These are phyloP conservation scores for Articulospora tetracladia DNA, from an alignment of 495 filamentous ascomycete genomes.

Conservation along the genomic window DNA sequence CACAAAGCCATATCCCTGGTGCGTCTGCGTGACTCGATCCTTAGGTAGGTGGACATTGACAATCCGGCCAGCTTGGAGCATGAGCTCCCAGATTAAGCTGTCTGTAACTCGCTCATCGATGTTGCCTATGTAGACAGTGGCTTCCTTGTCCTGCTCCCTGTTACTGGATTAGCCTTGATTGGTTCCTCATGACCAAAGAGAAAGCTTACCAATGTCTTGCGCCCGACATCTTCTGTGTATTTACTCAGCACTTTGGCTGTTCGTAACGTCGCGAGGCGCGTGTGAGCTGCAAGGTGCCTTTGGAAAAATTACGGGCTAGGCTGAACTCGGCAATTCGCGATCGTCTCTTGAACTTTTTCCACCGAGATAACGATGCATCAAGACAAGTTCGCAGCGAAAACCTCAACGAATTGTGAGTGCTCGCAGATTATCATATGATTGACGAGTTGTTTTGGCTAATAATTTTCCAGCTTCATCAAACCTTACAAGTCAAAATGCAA, in stretches of 20 bases:
- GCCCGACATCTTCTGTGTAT: constrained; percentile 54
- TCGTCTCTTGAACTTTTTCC: constrained; percentile 6
- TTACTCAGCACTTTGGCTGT: constrained; percentile 6
- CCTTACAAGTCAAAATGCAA: constrained; percentile 60
- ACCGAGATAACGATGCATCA: neutral
- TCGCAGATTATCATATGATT: neutral
- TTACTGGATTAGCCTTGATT: neutral
- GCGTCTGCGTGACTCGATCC: constrained; percentile 91
- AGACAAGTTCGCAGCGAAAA: neutral
- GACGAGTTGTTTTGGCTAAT: neutral
- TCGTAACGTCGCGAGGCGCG: constrained; percentile 14
- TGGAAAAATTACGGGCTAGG: neutral
- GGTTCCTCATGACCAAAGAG: neutral
- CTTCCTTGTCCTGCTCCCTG: constrained; percentile 99
- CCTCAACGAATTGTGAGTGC: neutral
- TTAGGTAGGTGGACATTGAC: constrained; percentile 97
- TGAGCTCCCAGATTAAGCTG: constrained; percentile 91
- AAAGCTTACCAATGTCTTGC: constrained; percentile 72
- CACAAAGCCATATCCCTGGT: constrained; percentile 98
- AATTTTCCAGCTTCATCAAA: neutral
- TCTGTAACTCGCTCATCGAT: constrained; percentile 94
- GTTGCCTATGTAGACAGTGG: constrained; percentile 96
- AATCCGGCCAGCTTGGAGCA: constrained; percentile 94
- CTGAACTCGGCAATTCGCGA: constrained; percentile 3
- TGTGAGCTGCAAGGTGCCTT: neutral